Base-by-base conservation (phyloP, 495 filamentous ascomycete species). In the Bombardia bombarda region DNA sequence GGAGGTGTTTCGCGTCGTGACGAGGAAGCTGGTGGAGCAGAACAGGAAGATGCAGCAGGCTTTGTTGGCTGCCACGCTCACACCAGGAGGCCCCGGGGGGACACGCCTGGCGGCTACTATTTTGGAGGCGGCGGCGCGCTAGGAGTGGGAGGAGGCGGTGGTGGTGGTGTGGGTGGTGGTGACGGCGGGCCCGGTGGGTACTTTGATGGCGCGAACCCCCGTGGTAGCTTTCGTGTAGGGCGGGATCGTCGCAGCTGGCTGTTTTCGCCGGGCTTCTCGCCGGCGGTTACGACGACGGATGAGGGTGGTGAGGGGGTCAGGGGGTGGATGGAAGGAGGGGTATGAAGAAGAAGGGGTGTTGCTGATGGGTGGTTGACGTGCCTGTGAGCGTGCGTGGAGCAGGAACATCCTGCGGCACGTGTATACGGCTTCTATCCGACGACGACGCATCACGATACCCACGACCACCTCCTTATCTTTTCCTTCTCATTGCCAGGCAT, bases 1-100 rank as follows among this genome's bases (percentile, higher is more conserved):
- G 40, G 92, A 98, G 67, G 90, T 98, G 0, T 98, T 98, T 52
- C 77, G 89, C 0, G 90, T 96, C 14, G 92, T 96, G 30, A 88
- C 90, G 28, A 69, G 92, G 55, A 95, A 95, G 63, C 72, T 98
- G 43, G 90, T 98, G 23, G 90, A 96, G 70, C 87, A 92, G 72
- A 79, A 85, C 51, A 76, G 84, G 55, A 79, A 77, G 57, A 78
- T 81, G 31, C 73, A 79, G 48, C 70, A 80, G 44, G 72, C 71
- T 59, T 55, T 70, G 45, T 46, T 63, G 23, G 60, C 62, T 2
- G 70, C 69, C 1, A 62, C 73, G n/a, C 60, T 57, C 17, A 61
- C 61, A 3, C 56, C 65, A 0, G 50, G 52, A 17, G n/a, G n/a
- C n/a, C n/a, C n/a, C n/a, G n/a, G n/a, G 42, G 31, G 7, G 19